Evolutionary conservation across 2,329 filamentous ascomycete genomes (phyloP).

Genomic region (Stachybotrys echinatus): DNA sequence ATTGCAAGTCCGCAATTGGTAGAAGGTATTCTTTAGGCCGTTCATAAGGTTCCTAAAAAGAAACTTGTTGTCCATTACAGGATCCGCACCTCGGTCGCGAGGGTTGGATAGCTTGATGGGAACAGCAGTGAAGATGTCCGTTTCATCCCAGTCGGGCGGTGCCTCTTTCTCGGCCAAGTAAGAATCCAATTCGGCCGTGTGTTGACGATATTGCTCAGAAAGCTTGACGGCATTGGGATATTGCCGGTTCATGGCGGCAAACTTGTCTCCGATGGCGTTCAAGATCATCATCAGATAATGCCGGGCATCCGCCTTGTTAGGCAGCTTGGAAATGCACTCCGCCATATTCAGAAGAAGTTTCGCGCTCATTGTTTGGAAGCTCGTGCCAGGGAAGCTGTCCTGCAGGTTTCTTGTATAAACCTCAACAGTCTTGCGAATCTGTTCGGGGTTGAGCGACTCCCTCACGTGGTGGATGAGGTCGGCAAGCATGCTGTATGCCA

Average conservation of each 20-base stretch:
- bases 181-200: conserved; percentile 66
- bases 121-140: conserved; percentile 93
- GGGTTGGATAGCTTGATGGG: conserved; percentile 95
- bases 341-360: conserved; percentile 97
- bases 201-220: conserved; percentile 69
- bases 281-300: conserved; percentile 97
- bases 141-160: conserved; percentile 92
- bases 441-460: conserved; percentile 79
- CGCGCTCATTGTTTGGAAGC: conserved; percentile 99
- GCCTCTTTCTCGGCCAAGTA: conserved; percentile 78
- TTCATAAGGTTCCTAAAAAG: conserved; percentile 95
- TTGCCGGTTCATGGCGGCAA: conserved; percentile 95
- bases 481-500: conserved; percentile 97
- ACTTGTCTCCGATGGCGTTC: conserved; percentile 97
- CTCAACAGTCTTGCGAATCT: conserved; percentile 92
- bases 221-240: conserved; percentile 93
- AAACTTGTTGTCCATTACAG: conserved; percentile 95
- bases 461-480: conserved; percentile 96
- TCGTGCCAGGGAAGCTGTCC: conserved; percentile 93
- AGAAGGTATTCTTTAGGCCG: conserved; percentile 93
- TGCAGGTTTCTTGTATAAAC: conserved; percentile 96
- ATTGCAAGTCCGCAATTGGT: conserved; percentile 89
- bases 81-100: conserved; percentile 81
- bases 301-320: conserved; percentile 87
- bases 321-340: conserved; percentile 91